Base-by-base conservation (phyloP, 345 rosid species). In the Eucalyptus polybractea region DNA sequence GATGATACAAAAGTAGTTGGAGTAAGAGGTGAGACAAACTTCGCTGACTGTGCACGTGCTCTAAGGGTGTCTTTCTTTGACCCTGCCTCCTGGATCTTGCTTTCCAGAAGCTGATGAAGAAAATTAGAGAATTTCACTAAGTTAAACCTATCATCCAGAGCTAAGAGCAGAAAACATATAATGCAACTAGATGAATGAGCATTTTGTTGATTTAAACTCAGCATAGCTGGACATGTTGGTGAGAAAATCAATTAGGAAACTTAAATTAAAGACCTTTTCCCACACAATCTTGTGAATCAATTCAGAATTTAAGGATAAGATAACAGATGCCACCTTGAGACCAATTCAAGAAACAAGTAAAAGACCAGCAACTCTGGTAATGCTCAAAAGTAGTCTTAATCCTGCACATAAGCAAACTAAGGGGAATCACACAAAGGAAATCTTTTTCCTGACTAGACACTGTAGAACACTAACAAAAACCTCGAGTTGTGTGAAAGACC, bases 81-180 rank as follows among this genome's bases (percentile, higher is more conserved):
- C 88, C 87, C 92, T 72, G 96, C 96, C 93, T 94, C 95, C 90
- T 93, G 94, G 86, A 94, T 94, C 89, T 94, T 94, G 90, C 95
- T 94, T 92, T 94, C 95, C 89, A 94, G 72, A 89, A 94, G 93
- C 96, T 94, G 87, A 89, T 83, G 47, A 65, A 91, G 53, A 49
- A 65, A 44, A 22, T 31, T 60, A 87, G 53, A 21, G 9, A 65
- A 33, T 58, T 12, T 86, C 45, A 85, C 9, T 62, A 37, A 53
- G 44, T 47, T 22, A 87, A 87, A 24, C 19, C n/a, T 86, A 15
- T 58, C 31, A 62, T 50, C 89, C 40, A 1, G 85, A 29, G 14
- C 85, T 76, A 76, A 40, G 54, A 87, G 69, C 37, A 69, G 37
- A 22, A 67, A 15, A 27, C 53, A 15, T 40, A 40, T 45, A 69